A percentile compares a stretch with the other conserved stretches of the same genome.
These are phyloP conservation scores for Vinca minor DNA, from an alignment of 257 asterid genomes.

Conservation along the genomic window DNA sequence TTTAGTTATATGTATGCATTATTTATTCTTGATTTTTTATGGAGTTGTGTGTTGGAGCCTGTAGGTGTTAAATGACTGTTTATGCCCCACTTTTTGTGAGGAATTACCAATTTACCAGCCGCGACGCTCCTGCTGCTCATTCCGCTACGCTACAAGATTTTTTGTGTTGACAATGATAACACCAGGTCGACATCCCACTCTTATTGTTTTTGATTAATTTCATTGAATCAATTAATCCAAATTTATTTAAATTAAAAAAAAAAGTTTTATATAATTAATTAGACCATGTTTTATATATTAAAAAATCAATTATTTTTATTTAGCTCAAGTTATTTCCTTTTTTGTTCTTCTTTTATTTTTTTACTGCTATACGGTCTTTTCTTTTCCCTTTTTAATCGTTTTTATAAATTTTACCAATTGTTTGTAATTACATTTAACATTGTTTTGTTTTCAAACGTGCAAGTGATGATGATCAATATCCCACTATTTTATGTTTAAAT, in stretches of 20 bases:
- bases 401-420: too few relatives aligned
- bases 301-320: too few relatives aligned
- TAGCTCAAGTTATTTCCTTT: not conserved
- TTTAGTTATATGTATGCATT: too few relatives aligned
- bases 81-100: constrained; percentile 20
- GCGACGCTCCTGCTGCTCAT: constrained; percentile 24
- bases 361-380: not conserved
- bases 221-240: too few relatives aligned
- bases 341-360: not conserved
- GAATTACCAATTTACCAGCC: constrained; percentile 41
- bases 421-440: not conserved
- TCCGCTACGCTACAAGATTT: constrained; percentile 39
- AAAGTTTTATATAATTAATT: too few relatives aligned
- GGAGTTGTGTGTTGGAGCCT: too few relatives aligned
- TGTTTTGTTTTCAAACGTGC: too few relatives aligned
- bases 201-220: constrained; percentile 22
- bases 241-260: too few relatives aligned
- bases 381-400: not conserved
- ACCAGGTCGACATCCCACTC: constrained; percentile 23
- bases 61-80: constrained; percentile 27
- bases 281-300: too few relatives aligned
- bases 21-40: constrained; percentile 22
- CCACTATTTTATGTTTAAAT: too few relatives aligned
- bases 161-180: constrained; percentile 28
- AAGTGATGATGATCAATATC: too few relatives aligned